Evolutionary conservation across 2,329 filamentous ascomycete species (phyloP), one percentile per base, ranked within the genome.

Genomic region (Fusarium papillatum): DNA sequence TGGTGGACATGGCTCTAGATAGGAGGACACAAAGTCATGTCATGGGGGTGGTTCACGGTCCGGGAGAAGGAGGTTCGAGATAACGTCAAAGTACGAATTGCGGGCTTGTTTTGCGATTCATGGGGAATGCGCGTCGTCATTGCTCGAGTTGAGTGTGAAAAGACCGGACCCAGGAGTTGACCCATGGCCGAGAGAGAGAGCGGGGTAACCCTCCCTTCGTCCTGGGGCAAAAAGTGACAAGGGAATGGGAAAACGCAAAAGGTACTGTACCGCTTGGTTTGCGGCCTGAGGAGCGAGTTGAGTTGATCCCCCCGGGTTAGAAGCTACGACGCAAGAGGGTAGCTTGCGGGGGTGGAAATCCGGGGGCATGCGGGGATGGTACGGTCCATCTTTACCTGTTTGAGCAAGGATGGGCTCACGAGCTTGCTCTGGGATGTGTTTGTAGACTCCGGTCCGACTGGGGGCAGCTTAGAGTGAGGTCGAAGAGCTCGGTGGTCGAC

Each of bases 281-380:
- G 34, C 57, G 57, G 34, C 57, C 36, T 61, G 57, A 61, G 59
- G 59, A 61, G 34, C n/a, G 59, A 41, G 59, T 26, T 24, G 57
- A 61, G 57, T 26, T 26, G 59, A 43, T 29, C 19, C 38, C 26
- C 14, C 5, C 34, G 7, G 19, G 26, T 29, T 29, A 10, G 26
- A 63, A 34, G 60, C 60, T 63, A 63, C 39, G 60, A 19, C 60
- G 17, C 26, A 46, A 34, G 39, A 46, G 39, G 60, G 26, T 46
- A 63, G 60, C 60, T 63, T 46, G 60, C 60, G 63, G 48, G 63
- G 63, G 46, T 64, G 48, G 63, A 39, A 66, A 55, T 57, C 63
- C 48, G 46, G 63, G 63, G 63, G 34, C 48, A 64, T 66, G 63
- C 48, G 48, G 63, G 48, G 63, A 31, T 22, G 63, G 46, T 16